Evolutionary conservation across 2,329 filamentous ascomycete species (phyloP).

Genomic region (Aspergillus nomiae): DNA sequence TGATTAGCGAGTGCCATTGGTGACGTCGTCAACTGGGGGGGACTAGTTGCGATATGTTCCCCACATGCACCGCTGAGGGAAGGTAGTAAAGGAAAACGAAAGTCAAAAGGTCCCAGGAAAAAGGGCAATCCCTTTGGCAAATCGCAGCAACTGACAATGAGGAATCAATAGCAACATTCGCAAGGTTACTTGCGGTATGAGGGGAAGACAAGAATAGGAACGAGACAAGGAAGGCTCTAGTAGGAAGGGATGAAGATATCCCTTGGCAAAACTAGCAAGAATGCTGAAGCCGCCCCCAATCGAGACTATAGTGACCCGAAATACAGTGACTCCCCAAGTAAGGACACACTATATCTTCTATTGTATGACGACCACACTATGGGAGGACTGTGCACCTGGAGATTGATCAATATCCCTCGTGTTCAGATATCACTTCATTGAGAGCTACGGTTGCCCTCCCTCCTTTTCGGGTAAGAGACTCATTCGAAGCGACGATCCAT

Average conservation of each 20-base stretch:
- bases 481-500: not conserved
- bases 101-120: not conserved
- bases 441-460: not conserved
- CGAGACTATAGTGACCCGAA: not conserved
- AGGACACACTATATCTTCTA: not conserved
- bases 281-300: not conserved
- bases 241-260: slow-evolving; percentile 13
- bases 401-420: not conserved
- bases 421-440: not conserved
- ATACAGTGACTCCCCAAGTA: not conserved
- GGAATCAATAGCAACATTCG: not conserved
- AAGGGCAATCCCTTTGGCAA: not conserved
- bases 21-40: slow-evolving; percentile 3
- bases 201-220: slow-evolving; percentile 1
- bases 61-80: not conserved
- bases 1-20: not conserved
- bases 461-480: not conserved
- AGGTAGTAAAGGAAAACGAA: not conserved
- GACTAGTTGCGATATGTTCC: not conserved
- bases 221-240: not conserved
- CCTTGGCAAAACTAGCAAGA: slow-evolving; percentile 17
- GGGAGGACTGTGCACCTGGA: not conserved
- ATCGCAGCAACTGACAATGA: not conserved
- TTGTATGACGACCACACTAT: not conserved
- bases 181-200: not conserved